Evolutionary conservation across 768 basidiomycete species (phyloP).

Genomic region (Lactarius sp.): DNA sequence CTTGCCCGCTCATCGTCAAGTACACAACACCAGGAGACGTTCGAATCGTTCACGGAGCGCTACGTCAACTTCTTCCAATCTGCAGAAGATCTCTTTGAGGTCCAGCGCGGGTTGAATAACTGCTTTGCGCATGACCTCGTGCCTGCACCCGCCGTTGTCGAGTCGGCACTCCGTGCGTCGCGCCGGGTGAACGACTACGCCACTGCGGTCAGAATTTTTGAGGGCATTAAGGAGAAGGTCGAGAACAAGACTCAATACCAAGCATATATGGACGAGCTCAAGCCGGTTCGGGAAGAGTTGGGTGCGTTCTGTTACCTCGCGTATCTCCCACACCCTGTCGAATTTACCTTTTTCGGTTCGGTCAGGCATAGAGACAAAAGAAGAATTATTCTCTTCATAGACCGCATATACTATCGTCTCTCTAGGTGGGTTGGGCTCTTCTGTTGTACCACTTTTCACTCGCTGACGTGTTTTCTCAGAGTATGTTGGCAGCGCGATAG

Average conservation of each 20-base stretch:
- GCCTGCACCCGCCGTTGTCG: constrained; percentile 75
- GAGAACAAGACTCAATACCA: constrained; percentile 96
- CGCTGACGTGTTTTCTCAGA: background rate
- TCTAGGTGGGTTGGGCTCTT: constrained; percentile 1
- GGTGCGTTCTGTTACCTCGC: constrained; percentile 45
- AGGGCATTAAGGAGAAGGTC: constrained; percentile 95
- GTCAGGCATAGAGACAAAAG: constrained; percentile 55
- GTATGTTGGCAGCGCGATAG: constrained; percentile 18
- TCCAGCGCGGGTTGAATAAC: constrained; percentile 98
- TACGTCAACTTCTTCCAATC: constrained; percentile 91
- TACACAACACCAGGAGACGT: constrained; percentile 83
- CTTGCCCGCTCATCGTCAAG: constrained; percentile 48
- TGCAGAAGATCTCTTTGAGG: constrained; percentile 95
- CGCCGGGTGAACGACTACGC: constrained; percentile 95
- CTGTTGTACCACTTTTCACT: background rate
- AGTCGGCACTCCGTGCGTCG: constrained; percentile 82
- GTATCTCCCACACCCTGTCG: background rate
- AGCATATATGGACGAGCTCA: constrained; percentile 88
- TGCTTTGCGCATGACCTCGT: constrained; percentile 99
- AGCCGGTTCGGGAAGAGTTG: constrained; percentile 83
- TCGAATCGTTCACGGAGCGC: constrained; percentile 90
- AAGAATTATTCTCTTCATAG: constrained; percentile 56
- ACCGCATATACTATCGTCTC: constrained; percentile 17
- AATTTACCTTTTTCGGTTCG: background rate
- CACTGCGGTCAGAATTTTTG: constrained; percentile 93